Percentiles rank a stretch among this genome's conserved stretches.
These are phyloP conservation scores for Neurospora terricola DNA, from an alignment of 495 filamentous ascomycete genomes.

Conservation along the genomic window DNA sequence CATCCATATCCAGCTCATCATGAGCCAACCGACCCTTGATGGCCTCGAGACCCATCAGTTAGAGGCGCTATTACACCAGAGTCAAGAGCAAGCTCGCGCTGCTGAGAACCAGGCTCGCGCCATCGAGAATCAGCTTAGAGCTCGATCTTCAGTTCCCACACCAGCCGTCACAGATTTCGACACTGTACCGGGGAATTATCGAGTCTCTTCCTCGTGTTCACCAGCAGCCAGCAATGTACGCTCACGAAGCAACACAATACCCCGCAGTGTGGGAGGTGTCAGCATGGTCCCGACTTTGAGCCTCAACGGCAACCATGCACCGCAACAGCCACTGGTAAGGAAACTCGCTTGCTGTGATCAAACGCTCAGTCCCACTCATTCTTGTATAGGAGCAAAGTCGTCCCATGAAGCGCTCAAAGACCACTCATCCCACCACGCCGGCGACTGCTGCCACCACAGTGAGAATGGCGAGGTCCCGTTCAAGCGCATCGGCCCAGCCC, in stretches of 20 bases:
- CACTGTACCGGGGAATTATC: constrained; percentile 20
- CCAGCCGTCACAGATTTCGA: constrained; percentile 5
- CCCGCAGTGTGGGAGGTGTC: constrained; percentile 16
- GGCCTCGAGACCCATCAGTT: constrained; percentile 7
- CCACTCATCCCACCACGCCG: constrained; percentile 11
- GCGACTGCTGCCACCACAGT: constrained; percentile 4
- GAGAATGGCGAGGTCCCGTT: constrained; percentile 22
- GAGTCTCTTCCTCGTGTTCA: constrained; percentile 14
- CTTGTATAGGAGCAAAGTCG: constrained; percentile 13
- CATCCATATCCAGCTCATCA: constrained; percentile 4
- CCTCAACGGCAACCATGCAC: neutral
- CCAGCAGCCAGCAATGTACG: constrained; percentile 17
- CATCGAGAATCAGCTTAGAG: constrained; percentile 13
- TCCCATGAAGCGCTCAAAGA: constrained; percentile 27
- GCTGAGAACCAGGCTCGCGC: constrained; percentile 6
- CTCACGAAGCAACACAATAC: constrained; percentile 23
- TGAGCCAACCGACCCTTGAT: constrained; percentile 10
- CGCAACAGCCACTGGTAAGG: constrained; percentile 13
- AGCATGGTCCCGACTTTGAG: constrained; percentile 1
- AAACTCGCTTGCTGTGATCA: neutral
- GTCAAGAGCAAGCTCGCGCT: constrained; percentile 9
- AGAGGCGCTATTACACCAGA: constrained; percentile 8
- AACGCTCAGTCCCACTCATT: constrained; percentile 3
- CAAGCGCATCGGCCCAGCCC: constrained; percentile 8
- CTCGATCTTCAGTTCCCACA: constrained; percentile 3